phyloP scores from a whole-genome alignment of 345 rosid genomes.

The Eucalyptus microcorys region DNA sequence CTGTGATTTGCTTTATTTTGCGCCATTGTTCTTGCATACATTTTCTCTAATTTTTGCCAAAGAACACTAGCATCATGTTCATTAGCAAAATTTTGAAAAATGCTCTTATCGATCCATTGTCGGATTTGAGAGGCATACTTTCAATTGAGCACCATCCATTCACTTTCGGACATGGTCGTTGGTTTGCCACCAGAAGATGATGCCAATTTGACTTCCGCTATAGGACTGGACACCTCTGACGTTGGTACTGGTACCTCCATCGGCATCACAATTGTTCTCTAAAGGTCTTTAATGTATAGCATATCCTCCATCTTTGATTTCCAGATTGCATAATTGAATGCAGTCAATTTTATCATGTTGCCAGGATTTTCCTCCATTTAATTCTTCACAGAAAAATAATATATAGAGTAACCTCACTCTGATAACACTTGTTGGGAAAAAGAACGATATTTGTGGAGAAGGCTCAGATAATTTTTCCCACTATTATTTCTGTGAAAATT shows the following conservation, averaged over 20 bases:
- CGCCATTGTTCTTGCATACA: neutral
- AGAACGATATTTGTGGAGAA: neutral
- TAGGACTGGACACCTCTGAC: fast-evolving
- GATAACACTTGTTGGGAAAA: neutral
- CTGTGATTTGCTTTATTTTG: neutral
- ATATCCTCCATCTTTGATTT: neutral
- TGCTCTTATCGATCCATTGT: neutral
- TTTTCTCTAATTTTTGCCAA: neutral
- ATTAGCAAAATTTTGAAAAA: neutral
- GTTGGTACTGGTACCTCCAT: neutral
- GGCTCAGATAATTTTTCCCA: neutral
- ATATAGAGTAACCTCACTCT: neutral
- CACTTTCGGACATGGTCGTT: neutral
- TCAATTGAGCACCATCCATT: neutral
- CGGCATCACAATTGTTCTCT: neutral
- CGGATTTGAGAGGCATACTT: neutral
- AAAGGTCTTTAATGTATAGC: neutral
- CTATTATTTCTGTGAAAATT: too few species aligned
- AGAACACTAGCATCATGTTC: neutral
- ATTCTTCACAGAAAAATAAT: neutral
- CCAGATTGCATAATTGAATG: neutral
- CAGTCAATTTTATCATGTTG: neutral
- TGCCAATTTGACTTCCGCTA: too few species aligned
- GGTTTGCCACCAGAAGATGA: neutral
- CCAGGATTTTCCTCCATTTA: too few species aligned